A percentile compares a stretch with the other conserved stretches of the same genome.
Conservation (phyloP, 2,329 filamentous ascomycete genomes). For the Calonectria fujianensis region DNA sequence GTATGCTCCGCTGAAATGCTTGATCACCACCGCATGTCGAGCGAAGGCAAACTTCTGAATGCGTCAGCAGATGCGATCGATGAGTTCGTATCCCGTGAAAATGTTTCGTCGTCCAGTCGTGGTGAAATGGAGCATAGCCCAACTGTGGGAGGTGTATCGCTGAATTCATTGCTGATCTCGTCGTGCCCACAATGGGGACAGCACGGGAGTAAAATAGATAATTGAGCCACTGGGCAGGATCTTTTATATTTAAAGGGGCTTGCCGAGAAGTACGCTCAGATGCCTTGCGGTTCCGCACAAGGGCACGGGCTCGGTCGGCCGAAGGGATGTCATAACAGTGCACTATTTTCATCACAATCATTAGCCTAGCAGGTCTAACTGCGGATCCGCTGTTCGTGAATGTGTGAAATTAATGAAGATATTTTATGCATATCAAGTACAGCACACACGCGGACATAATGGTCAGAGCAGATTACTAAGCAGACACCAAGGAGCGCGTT, state of each 20-base stretch:
- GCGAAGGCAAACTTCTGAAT: neutral
- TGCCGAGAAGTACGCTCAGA: neutral
- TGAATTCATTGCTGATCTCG: too few species aligned
- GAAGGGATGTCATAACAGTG: neutral
- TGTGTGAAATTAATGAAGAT: neutral
- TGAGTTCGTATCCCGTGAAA: neutral
- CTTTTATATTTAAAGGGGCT: neutral
- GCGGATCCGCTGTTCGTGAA: neutral
- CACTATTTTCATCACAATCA: neutral
- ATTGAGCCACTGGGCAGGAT: too few species aligned
- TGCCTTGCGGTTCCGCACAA: neutral
- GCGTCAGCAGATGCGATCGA: neutral
- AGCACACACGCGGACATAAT: too few species aligned
- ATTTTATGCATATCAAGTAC: too few species aligned
- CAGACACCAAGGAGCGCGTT: too few species aligned
- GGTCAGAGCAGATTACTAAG: too few species aligned
- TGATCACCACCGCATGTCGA: too few species aligned
- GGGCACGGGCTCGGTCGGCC: neutral
- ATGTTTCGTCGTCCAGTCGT: neutral
- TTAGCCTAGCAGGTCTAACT: neutral
- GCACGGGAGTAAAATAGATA: too few species aligned
- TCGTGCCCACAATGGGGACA: neutral
- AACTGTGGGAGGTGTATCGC: neutral
- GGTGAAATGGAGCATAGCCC: neutral
- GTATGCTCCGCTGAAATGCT: neutral